Conservation (phyloP, 805 yeast species). For the Cyberlindnera sargentensis region DNA sequence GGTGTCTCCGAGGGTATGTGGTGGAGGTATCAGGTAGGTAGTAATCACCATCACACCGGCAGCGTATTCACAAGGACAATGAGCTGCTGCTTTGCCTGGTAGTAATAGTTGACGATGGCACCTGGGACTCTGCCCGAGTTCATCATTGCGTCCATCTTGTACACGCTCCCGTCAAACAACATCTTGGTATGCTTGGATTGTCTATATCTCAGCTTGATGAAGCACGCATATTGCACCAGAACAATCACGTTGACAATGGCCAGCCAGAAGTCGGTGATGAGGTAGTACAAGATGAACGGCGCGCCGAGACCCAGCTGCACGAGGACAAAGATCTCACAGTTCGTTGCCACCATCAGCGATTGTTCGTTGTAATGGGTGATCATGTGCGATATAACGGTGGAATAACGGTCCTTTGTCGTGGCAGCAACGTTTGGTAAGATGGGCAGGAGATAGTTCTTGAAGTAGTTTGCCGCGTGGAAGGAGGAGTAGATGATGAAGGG, state of each 20-base stretch:
- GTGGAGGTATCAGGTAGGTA: too few species aligned
- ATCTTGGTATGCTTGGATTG: slow-evolving; percentile 49
- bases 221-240: slow-evolving; percentile 40
- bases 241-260: slow-evolving; percentile 30
- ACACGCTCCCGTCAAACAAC: slow-evolving; percentile 40
- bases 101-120: slow-evolving; percentile 11
- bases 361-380: slow-evolving; percentile 35
- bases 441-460: slow-evolving; percentile 48
- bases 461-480: slow-evolving; percentile 58
- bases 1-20: too few species aligned
- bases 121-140: slow-evolving; percentile 32
- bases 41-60: not conserved
- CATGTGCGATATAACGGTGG: slow-evolving; percentile 26
- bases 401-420: slow-evolving; percentile 21
- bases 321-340: slow-evolving; percentile 38
- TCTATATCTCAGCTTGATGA: slow-evolving; percentile 54
- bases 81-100: slow-evolving; percentile 12
- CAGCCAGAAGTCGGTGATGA: slow-evolving; percentile 24
- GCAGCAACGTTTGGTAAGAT: slow-evolving; percentile 30
- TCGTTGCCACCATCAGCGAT: slow-evolving; percentile 37
- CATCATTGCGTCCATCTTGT: slow-evolving; percentile 31
- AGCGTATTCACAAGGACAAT: not conserved
- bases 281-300: slow-evolving; percentile 34
- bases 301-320: slow-evolving; percentile 33
- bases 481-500: slow-evolving; percentile 58